Base-by-base conservation (phyloP, 202 grass and related monocot genomes). In the Cymbopogon flexuosus region DNA sequence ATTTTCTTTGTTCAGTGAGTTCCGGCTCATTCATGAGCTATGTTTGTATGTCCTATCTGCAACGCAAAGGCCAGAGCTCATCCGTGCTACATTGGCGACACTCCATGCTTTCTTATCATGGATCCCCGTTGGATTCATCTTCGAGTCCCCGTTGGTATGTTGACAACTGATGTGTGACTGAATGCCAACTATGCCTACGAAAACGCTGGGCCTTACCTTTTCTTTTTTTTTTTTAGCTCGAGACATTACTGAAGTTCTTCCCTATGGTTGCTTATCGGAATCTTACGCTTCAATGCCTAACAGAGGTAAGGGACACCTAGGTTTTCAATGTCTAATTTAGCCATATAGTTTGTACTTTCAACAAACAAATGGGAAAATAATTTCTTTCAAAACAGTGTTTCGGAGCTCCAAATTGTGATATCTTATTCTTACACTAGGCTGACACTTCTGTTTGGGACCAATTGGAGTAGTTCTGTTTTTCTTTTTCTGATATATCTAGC, bases 51-150 rank as follows among this genome's bases (percentile, higher is more conserved):
- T 99, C 65, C 75, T 99, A 87, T 96, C 96, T 33, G 96, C 96
- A 78, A 96, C 96, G 34, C 93, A 99, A 88, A 90, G 90, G 70
- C 68, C 96, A 35, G 93, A 96, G 82, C 88, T 99, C 70, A 93
- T 99, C 72, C 87, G 96, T 56, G 96, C 96, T 67, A 99, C 96
- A 21, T 79, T 99, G 74, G 96, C 96, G 42, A 99, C 96, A 22
- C 93, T 99, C 62, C 96, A 99, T 91, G 93, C 96, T 57, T 99
- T 99, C 79, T 84, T 99, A 71, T 99, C 96, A 61, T 99, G 96
- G 96, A 99, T 99, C 79, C 93, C 93, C 19, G 87, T 99, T 68
- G 96, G 96, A 52, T 99, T 96, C 34, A 99, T 99, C 73, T 96
- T 99, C 41, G 96, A 99, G 85, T 99, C 93, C 23, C 93, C 93